Evolutionary conservation across 2,329 filamentous ascomycete species (phyloP).

Genomic region (Aspergillus neotritici): DNA sequence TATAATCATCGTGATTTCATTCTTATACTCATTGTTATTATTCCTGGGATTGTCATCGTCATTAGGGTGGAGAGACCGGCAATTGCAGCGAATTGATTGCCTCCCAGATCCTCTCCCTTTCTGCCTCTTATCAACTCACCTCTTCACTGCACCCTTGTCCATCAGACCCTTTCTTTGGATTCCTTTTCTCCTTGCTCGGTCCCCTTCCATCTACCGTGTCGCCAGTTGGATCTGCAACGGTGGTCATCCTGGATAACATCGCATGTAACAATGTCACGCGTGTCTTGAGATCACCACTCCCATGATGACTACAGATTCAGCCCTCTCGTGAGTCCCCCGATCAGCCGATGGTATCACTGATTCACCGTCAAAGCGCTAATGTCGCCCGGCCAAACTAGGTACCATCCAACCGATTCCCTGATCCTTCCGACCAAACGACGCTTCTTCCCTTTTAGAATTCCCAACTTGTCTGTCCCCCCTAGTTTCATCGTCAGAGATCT

Average conservation of each 20-base stretch:
- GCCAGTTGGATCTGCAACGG: conserved; percentile 10
- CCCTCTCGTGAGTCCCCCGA: conserved; percentile 29
- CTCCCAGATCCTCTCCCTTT: too few species aligned
- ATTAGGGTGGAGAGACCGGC: too few species aligned
- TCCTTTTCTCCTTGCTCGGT: conserved; percentile 1
- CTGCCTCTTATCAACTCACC: too few species aligned
- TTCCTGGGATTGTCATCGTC: too few species aligned
- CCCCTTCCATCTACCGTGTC: not conserved
- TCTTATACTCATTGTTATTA: too few species aligned
- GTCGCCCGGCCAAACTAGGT: conserved; percentile 39
- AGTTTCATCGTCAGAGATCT: conserved; percentile 11
- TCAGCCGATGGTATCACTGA: not conserved
- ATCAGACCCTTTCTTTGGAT: too few species aligned
- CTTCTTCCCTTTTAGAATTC: conserved; percentile 63
- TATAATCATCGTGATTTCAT: too few species aligned
- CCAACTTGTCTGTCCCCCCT: conserved; percentile 52
- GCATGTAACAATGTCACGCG: conserved; percentile 29
- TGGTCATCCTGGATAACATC: conserved; percentile 5
- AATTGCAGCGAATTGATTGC: too few species aligned
- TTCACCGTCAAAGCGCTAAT: conserved; percentile 5
- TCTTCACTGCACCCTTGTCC: too few species aligned
- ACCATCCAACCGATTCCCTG: conserved; percentile 60
- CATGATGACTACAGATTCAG: conserved; percentile 41
- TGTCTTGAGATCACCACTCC: conserved; percentile 19
- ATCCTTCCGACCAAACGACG: conserved; percentile 57